Conservation (phyloP, 305 asterid species). For the Rubia tinctorum region DNA sequence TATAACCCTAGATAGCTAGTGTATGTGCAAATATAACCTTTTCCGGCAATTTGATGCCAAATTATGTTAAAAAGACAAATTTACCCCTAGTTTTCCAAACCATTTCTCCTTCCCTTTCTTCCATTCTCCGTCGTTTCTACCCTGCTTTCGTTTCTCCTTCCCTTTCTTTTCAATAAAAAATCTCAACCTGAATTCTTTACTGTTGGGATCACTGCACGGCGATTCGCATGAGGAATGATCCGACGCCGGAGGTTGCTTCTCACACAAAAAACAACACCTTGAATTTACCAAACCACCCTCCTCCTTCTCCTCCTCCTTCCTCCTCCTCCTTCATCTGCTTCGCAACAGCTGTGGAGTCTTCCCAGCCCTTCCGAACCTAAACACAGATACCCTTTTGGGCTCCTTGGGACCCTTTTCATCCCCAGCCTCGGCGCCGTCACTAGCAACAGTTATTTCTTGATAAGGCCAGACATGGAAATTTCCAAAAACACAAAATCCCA, state of each 20-base stretch:
- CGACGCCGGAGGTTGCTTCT: slow-evolving; percentile 36
- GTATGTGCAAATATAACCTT: too few relatives aligned
- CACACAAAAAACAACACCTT: slow-evolving; percentile 43
- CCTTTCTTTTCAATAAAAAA: slow-evolving; percentile 71
- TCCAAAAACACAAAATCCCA: neutral
- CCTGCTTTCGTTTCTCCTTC: too few relatives aligned
- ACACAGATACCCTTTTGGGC: slow-evolving; percentile 28
- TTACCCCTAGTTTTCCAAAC: too few relatives aligned
- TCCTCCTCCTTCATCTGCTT: slow-evolving; percentile 34
- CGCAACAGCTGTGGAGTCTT: slow-evolving; percentile 21
- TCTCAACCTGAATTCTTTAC: slow-evolving; percentile 64
- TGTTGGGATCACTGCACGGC: slow-evolving; percentile 80
- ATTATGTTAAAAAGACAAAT: too few relatives aligned
- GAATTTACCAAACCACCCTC: slow-evolving; percentile 40
- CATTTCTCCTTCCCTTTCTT: too few relatives aligned
- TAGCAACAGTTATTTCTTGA: slow-evolving; percentile 24
- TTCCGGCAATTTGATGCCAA: too few relatives aligned
- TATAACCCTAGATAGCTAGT: too few relatives aligned
- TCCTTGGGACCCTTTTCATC: slow-evolving; percentile 16
- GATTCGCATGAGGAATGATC: slow-evolving; percentile 62
- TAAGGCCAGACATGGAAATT: slow-evolving; percentile 39
- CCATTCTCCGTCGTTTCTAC: too few relatives aligned
- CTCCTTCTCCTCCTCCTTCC: slow-evolving; percentile 21
- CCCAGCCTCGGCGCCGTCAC: slow-evolving; percentile 17
- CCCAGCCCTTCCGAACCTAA: slow-evolving; percentile 42